phyloP scores from a whole-genome alignment of 208 protist species.

The Wallacemonas sp. region DNA sequence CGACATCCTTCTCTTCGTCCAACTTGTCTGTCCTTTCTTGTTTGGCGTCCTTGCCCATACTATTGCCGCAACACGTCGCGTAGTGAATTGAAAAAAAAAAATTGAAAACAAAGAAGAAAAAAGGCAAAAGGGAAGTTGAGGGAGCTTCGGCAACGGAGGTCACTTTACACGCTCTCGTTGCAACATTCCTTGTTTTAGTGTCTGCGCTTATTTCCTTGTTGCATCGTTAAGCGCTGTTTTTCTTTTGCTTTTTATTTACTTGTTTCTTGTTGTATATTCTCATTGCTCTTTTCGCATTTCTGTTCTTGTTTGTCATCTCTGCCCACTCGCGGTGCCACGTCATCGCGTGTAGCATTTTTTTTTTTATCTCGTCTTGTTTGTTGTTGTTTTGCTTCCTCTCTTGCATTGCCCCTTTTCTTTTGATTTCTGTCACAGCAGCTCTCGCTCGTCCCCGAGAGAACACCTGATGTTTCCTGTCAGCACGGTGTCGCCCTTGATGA shows the following conservation, averaged over 20 bases:
- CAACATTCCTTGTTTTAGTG: too few species aligned
- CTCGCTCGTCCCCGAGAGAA: not conserved
- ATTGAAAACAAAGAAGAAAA: too few species aligned
- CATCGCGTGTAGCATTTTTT: not conserved
- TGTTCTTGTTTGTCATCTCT: conserved; percentile 19
- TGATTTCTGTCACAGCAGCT: not conserved
- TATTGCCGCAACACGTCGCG: too few species aligned
- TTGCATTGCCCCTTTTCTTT: not conserved
- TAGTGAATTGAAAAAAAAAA: too few species aligned
- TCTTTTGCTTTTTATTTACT: conserved; percentile 15
- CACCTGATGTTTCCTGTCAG: conserved; percentile 9
- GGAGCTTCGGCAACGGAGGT: too few species aligned
- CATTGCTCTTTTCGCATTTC: conserved; percentile 14
- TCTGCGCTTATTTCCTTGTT: too few species aligned
- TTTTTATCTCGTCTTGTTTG: conserved; percentile 1
- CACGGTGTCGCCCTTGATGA: not conserved
- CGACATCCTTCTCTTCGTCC: too few species aligned
- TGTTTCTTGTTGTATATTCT: not conserved
- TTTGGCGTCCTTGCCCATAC: too few species aligned
- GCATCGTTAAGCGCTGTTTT: too few species aligned
- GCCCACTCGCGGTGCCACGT: not conserved
- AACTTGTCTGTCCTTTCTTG: too few species aligned
- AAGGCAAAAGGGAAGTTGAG: too few species aligned
- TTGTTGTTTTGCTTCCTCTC: conserved; percentile 5
- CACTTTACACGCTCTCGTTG: too few species aligned